Percentiles rank a stretch among this genome's conserved stretches.
These are phyloP conservation scores for Alternaria infectoria DNA, from an alignment of 2,329 filamentous ascomycete genomes.

Conservation along the genomic window DNA sequence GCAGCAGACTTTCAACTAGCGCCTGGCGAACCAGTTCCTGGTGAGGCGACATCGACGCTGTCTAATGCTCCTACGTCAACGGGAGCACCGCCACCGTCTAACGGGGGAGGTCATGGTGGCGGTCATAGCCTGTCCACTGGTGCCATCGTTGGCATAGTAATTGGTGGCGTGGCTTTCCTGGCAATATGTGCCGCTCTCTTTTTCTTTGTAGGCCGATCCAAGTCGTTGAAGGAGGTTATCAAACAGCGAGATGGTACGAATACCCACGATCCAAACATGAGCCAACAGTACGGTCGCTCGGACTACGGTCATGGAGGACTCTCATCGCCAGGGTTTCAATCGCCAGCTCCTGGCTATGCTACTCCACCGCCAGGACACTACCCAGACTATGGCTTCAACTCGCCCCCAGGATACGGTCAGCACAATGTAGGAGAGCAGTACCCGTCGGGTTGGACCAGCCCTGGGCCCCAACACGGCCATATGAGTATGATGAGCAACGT, in stretches of 20 bases:
- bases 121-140: conserved; percentile 42
- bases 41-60: conserved; percentile 37
- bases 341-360: conserved; percentile 2
- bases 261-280: not conserved
- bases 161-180: conserved; percentile 68
- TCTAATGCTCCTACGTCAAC: conserved; percentile 14
- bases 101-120: not conserved
- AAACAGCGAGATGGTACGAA: conserved; percentile 7
- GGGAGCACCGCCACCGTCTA: not conserved
- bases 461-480: conserved; percentile 21
- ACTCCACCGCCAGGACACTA: conserved; percentile 15
- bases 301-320: conserved; percentile 12
- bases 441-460: conserved; percentile 29
- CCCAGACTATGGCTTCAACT: conserved; percentile 17
- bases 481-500: conserved; percentile 25
- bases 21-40: conserved; percentile 50
- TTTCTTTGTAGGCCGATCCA: conserved; percentile 66
- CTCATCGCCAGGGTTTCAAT: conserved; percentile 6
- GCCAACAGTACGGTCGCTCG: conserved; percentile 2
- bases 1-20: conserved; percentile 39
- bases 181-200: conserved; percentile 65
- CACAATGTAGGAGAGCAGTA: conserved; percentile 32
- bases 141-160: conserved; percentile 62
- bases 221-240: conserved; percentile 35
- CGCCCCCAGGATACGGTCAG: conserved; percentile 31